A percentile compares a stretch with the other conserved stretches of the same genome.
Evolutionary conservation across 1,284 basidiomycete species (phyloP).

Genomic region (Ustilago curta): DNA sequence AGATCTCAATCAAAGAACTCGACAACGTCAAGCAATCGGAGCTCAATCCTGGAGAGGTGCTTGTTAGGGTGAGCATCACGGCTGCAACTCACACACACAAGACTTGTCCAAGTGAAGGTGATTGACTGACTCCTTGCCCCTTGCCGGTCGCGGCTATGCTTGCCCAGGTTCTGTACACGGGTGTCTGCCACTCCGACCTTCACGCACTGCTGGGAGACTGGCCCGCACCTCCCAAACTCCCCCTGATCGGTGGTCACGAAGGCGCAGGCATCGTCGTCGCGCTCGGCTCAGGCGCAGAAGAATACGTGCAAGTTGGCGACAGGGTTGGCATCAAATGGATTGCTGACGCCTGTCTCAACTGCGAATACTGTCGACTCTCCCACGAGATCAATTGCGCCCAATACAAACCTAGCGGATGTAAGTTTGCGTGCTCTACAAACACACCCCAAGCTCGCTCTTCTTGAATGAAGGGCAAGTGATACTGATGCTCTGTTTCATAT

Average conservation of each 20-base stretch:
- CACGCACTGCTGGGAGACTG: conserved; percentile 65
- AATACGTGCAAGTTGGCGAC: conserved; percentile 76
- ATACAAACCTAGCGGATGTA: conserved; percentile 69
- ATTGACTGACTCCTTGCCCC: not conserved
- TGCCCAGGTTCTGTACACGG: conserved; percentile 39
- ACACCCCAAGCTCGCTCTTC: not conserved
- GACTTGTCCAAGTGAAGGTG: not conserved
- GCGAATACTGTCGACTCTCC: conserved; percentile 80
- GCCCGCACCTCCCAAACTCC: conserved; percentile 73
- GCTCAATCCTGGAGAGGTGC: conserved; percentile 82
- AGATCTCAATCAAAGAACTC: conserved; percentile 38
- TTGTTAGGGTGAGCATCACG: conserved; percentile 75
- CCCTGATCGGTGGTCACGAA: conserved; percentile 87
- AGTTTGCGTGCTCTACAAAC: conserved; percentile 3
- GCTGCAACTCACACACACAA: not conserved
- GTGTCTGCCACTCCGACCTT: conserved; percentile 51
- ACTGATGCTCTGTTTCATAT: not conserved
- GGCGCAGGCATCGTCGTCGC: conserved; percentile 77
- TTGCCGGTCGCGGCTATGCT: not conserved
- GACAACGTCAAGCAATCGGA: conserved; percentile 63
- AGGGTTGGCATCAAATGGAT: conserved; percentile 82
- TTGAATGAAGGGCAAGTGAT: not conserved
- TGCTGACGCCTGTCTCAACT: conserved; percentile 76
- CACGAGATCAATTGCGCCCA: conserved; percentile 74
- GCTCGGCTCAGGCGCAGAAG: conserved; percentile 77